Percentiles rank a stretch among this genome's conserved stretches.
These are phyloP conservation scores for Meira nashicola DNA, from an alignment of 1,284 basidiomycete species.

Conservation along the genomic window DNA sequence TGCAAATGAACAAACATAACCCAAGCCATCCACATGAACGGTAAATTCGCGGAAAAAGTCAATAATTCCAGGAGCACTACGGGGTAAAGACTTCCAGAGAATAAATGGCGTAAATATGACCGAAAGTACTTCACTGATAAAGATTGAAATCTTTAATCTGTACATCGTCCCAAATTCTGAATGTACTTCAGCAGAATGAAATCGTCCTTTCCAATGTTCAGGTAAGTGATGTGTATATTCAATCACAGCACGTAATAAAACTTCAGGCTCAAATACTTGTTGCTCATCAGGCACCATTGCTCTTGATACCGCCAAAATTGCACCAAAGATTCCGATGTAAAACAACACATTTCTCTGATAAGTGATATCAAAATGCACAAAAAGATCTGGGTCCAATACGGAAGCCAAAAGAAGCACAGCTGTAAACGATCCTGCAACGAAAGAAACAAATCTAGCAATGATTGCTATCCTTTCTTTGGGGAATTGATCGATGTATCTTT, in stretches of 20 bases:
- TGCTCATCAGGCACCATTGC: conserved; percentile 96
- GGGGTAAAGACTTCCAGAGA: conserved; percentile 83
- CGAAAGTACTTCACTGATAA: conserved; percentile 78
- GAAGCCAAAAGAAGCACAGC: conserved; percentile 87
- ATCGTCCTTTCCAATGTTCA: conserved; percentile 75
- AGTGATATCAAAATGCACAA: conserved; percentile 90
- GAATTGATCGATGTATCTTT: conserved; percentile 94
- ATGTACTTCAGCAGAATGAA: conserved; percentile 64
- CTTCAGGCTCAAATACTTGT: conserved; percentile 81
- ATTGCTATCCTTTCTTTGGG: conserved; percentile 88
- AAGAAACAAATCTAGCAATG: conserved; percentile 88
- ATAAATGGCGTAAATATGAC: conserved; percentile 91
- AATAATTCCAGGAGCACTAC: conserved; percentile 64
- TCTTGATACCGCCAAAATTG: conserved; percentile 77
- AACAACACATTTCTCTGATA: conserved; percentile 86
- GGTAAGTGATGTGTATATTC: conserved; percentile 94
- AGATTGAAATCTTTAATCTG: conserved; percentile 59
- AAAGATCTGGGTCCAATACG: conserved; percentile 76
- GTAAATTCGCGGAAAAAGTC: conserved; percentile 66
- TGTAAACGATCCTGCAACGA: conserved; percentile 90
- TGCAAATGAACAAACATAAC: conserved; percentile 95
- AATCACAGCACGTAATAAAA: conserved; percentile 83
- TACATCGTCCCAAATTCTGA: conserved; percentile 40
- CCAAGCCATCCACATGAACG: conserved; percentile 89
- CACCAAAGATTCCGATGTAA: conserved; percentile 82